Evolutionary conservation across 345 rosid species (phyloP), one percentile per base, ranked within the genome.

Genomic region (Hirschfeldia incana): DNA sequence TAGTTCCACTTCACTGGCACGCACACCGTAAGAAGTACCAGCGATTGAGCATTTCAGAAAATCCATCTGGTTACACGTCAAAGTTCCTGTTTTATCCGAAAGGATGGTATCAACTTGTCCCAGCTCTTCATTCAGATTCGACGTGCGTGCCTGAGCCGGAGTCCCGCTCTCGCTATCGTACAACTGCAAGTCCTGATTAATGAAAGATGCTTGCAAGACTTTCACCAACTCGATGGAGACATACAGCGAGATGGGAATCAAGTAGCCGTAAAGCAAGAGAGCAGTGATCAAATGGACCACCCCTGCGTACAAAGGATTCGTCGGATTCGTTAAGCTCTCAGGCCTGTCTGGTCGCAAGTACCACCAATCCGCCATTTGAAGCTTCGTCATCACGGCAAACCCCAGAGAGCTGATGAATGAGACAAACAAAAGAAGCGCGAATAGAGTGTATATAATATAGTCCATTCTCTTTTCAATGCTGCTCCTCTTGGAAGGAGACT

Each of bases 1-100:
- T 55, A 87, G 84, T 64, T 91, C 93, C 60, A 89, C 87, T 75
- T 89, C 90, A 69, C 84, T 86, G 65, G 84, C 76, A 29, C 73
- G 69, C 53, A 85, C 86, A 3, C 91, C 94, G 84, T 91, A 91
- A 1, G 92, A 82, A 67, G 78, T 44, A 73, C 97, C 92, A 3
- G 91, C 97, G 15, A 91, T 89, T 4, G 97, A 91, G 82, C 97
- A 91, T 78, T 89, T 91, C 82, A 83, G 73, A 61, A 91, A 89
- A 34, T 89, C 91, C 97, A 91, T 91, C 83, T 78, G 92, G 72
- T 91, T 89, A 77, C 97, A 86, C 12, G 97, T 91, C 88, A 91
- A 81, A 21, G 97, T 92, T 59, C 94, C 97, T 1, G 94, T 91
- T 86, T 91, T 91, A 85, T 89, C 97, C 0, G 94, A 86, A 13